These are phyloP conservation scores for Aspergillus saccharolyticus DNA, from an alignment of 495 filamentous ascomycete genomes.

Conservation along the genomic window DNA sequence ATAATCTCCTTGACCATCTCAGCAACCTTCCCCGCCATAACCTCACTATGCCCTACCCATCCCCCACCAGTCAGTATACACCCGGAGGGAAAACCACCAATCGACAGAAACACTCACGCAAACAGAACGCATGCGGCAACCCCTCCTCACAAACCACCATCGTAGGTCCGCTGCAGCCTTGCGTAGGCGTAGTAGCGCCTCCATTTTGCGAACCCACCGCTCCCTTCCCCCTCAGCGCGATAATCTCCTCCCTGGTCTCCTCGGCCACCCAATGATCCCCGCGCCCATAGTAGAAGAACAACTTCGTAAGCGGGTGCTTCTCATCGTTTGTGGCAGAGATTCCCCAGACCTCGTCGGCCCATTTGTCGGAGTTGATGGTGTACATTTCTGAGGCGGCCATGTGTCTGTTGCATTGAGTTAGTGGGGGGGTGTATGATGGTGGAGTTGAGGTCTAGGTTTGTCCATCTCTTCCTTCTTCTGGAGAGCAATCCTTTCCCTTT, in stretches of 20 bases:
- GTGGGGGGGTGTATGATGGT: too few relatives aligned
- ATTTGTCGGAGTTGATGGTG: slow-evolving; percentile 68
- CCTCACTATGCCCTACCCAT: slow-evolving; percentile 53
- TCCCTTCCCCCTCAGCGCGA: slow-evolving; percentile 45
- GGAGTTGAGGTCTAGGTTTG: too few relatives aligned
- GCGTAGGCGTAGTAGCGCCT: background rate
- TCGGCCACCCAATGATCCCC: slow-evolving; percentile 81
- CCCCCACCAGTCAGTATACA: slow-evolving; percentile 8
- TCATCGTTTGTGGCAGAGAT: slow-evolving; percentile 36
- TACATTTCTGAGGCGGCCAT: slow-evolving; percentile 73
- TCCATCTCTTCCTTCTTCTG: too few relatives aligned
- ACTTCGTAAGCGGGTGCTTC: slow-evolving; percentile 36
- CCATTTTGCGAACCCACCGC: background rate
- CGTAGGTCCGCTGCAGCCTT: slow-evolving; percentile 45
- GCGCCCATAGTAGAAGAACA: slow-evolving; percentile 77
- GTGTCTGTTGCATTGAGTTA: slow-evolving; percentile 32
- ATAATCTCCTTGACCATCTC: slow-evolving; percentile 56
- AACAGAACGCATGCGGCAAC: slow-evolving; percentile 77
- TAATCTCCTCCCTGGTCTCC: slow-evolving; percentile 67
- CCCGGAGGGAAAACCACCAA: background rate
- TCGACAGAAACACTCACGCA: slow-evolving; percentile 51
- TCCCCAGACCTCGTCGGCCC: slow-evolving; percentile 81
- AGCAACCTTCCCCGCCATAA: slow-evolving; percentile 61
- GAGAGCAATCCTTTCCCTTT: too few relatives aligned
- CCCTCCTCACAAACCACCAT: slow-evolving; percentile 71